Evolutionary conservation across 2,329 filamentous ascomycete genomes (phyloP), one percentile per base, ranked within the genome.

Genomic region (Calonectria ilicicola): DNA sequence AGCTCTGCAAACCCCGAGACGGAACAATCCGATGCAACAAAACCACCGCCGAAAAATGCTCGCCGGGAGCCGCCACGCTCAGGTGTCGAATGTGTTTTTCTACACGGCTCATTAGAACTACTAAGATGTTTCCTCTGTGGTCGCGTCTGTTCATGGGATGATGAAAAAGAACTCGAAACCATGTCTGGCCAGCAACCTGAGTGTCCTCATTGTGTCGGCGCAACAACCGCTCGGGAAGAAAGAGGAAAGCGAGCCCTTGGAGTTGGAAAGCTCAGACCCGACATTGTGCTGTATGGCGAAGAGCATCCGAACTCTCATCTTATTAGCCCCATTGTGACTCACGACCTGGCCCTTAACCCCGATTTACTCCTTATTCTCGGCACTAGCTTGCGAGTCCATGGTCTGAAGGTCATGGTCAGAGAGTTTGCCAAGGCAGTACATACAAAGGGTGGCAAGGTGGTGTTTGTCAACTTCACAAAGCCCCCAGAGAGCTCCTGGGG

Each of bases 241-340:
- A 89, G 86, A 63, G 93, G 93, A 15, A 93, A 94, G 79, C 88
- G 93, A 71, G 91, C 91, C 0, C 85, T 94, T 7, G 91, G 91
- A 4, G 89, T 94, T 3, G 93, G 93, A 40, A 91, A 92, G 72
- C 85, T 95, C 21, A 87, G 93, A 46, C 93, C 93, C 0, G 92
- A 95, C 77, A 93, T 95, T 77, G 93, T 95, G 2, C 85, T 95
- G 1, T 95, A 94, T 78, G 93, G 93, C 26, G 93, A 95, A 80
- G 92, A 94, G 65, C 92, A 95, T 76, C 93, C 93, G 0, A 89
- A 89, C 38, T 90, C 91, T 2, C 91, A 93, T 71, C 85, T 93
- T 6, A 93, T 95, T 74, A 92, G 91, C 26, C 90, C 91, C 2
- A 89, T 95, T 15, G 88, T 93, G 17, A 91, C 92, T 17, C 91